Evolutionary conservation across 2,329 filamentous ascomycete species (phyloP), one percentile per base, ranked within the genome.

Genomic region (Aureobasidium sp.): DNA sequence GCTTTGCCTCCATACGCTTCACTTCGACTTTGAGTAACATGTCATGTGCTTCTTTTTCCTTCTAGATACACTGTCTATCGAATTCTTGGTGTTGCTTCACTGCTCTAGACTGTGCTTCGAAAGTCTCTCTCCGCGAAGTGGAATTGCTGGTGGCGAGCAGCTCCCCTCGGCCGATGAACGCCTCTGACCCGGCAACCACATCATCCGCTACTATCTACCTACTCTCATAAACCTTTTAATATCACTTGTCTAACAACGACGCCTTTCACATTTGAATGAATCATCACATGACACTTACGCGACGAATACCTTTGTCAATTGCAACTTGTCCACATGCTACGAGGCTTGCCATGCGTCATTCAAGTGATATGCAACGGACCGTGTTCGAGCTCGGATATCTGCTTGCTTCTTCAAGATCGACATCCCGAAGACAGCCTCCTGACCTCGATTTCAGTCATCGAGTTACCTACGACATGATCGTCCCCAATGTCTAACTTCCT

Each of bases 11-110:
- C 7, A 7, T 5, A 2, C 13, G 20, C 42, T 39, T 48, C 44
- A 58, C 34, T 58, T 37, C 44, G 26, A n/a, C 20, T 32, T 42
- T 29, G 29, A n/a, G 12, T n/a, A 58, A 46, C 26, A 44, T 34
- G 42, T 58, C 42, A 58, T 58, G 55, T 47, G 42, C 42, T 58
- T 58, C 55, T 15, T 58, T 58, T 58, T 29, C 20, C 42, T 58
- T 39, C 55, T 48, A 23, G 5, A 12, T n/a, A 48, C 26, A 15
- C 39, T 13, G 9, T 58, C 42, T 29, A 39, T 29, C 34, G 20
- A 9, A 20, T 47, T 58, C 55, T 48, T 29, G n/a, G n/a, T 27
- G 13, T 42, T 58, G 32, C 55, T 37, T 39, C 12, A 20, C 15
- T 29, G 27, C 32, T 58, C 55, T 48, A 47, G 55, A 58, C n/a